Evolutionary conservation across 108 stramenopile genomes (phyloP).

Genomic region (Nannochloropsis granulata): DNA sequence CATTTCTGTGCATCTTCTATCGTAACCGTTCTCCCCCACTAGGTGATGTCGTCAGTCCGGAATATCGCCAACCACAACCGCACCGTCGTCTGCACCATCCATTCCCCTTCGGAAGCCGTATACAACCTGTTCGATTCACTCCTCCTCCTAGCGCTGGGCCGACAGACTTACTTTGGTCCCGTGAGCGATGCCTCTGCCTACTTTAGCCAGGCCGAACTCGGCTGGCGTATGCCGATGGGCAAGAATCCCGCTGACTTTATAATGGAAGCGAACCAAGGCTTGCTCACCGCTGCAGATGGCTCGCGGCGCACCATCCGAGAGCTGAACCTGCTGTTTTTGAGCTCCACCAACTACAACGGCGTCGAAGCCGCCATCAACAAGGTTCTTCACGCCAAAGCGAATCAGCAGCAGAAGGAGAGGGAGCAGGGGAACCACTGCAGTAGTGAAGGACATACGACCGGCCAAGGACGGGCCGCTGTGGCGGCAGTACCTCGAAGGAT

Average conservation of each 20-base stretch:
- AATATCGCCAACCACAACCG: constrained; percentile 37
- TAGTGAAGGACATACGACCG: too few relatives aligned
- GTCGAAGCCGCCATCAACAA: background rate
- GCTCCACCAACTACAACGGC: background rate
- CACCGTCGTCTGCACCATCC: constrained; percentile 43
- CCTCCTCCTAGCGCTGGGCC: constrained; percentile 41
- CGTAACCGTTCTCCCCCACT: background rate
- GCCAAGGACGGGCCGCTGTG: background rate
- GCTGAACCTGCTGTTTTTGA: background rate
- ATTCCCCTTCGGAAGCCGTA: constrained; percentile 53
- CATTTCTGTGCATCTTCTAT: too few relatives aligned
- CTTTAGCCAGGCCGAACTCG: background rate
- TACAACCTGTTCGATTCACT: constrained; percentile 56
- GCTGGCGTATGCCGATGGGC: background rate
- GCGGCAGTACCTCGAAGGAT: background rate
- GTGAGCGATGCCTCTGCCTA: background rate
- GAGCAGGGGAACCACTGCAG: background rate
- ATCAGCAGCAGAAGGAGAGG: background rate
- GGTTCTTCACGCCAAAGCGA: background rate
- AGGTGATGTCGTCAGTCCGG: constrained; percentile 20
- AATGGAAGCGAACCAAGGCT: background rate
- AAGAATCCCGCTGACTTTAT: background rate
- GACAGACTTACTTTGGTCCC: constrained; percentile 15
- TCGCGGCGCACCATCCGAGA: background rate
- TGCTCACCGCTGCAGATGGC: background rate